Evolutionary conservation across 73 alveolate species (phyloP).

Genomic region (Chromera velia): DNA sequence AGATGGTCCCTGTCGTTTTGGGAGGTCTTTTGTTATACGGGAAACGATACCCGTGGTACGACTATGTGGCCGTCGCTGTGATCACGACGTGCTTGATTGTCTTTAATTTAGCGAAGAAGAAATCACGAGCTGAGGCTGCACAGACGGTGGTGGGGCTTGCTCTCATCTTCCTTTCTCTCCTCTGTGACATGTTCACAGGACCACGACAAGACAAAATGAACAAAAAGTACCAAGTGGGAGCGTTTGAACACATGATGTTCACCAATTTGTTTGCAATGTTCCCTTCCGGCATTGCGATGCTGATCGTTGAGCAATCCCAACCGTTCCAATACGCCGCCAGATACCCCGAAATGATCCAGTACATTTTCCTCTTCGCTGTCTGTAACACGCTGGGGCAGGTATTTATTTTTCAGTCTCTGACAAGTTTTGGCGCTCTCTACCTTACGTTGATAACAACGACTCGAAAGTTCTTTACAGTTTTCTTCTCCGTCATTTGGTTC

Average conservation of each 20-base stretch:
- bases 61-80: conserved; percentile 40
- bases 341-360: conserved; percentile 11
- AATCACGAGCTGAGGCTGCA: background rate
- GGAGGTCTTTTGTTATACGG: background rate
- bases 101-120: conserved; percentile 45
- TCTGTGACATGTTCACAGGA: conserved; percentile 49
- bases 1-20: background rate
- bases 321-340: conserved; percentile 1
- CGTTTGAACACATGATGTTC: conserved; percentile 37
- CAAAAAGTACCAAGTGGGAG: conserved; percentile 39
- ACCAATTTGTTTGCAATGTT: conserved; percentile 44
- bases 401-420: conserved; percentile 44
- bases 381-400: conserved; percentile 53
- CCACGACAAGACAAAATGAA: conserved; percentile 44
- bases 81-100: conserved; percentile 46
- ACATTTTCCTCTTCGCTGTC: too few relatives aligned
- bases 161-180: conserved; percentile 20
- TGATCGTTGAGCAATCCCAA: background rate
- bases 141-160: conserved; percentile 35
- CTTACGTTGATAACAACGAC: conserved; percentile 51
- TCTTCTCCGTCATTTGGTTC: conserved; percentile 44
- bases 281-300: conserved; percentile 7
- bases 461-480: conserved; percentile 52
- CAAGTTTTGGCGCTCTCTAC: conserved; percentile 45
- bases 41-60: background rate